A percentile compares a stretch with the other conserved stretches of the same genome.
These are phyloP conservation scores for Nematocida sp. DNA, from an alignment of 371 early-diverging fungal genomes.

Conservation along the genomic window DNA sequence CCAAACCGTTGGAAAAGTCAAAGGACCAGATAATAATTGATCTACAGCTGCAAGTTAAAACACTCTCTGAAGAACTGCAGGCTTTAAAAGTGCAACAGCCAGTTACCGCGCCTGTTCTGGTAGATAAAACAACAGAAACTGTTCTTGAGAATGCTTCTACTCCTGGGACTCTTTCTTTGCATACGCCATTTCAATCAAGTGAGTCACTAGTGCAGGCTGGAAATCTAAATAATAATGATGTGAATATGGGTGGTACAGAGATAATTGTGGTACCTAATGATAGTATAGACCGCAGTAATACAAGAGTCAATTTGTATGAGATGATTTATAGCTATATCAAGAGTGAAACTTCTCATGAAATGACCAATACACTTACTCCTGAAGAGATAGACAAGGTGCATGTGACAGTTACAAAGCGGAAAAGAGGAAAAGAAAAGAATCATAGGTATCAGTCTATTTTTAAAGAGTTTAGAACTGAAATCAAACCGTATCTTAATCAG, in stretches of 20 bases:
- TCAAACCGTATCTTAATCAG: neutral
- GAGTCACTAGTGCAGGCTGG: no score
- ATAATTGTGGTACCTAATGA: no score
- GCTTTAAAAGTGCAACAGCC: neutral
- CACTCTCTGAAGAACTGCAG: slow-evolving; percentile 25
- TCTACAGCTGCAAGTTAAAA: slow-evolving; percentile 10
- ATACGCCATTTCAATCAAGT: no score
- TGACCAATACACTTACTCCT: slow-evolving; percentile 25
- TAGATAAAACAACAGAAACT: neutral
- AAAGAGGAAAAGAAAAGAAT: neutral
- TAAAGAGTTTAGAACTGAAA: slow-evolving; percentile 38
- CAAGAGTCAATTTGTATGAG: slow-evolving; percentile 28
- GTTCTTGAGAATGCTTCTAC: neutral
- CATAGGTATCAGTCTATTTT: slow-evolving; percentile 4
- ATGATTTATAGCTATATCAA: slow-evolving; percentile 39
- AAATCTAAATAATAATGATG: no score
- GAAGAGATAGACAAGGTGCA: slow-evolving; percentile 43
- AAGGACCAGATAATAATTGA: slow-evolving; percentile 46
- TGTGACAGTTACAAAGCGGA: slow-evolving; percentile 32
- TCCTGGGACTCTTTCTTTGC: no score
- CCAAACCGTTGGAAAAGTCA: slow-evolving; percentile 16
- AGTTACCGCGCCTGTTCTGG: neutral
- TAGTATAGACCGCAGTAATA: no score
- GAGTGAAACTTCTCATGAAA: slow-evolving; percentile 1
- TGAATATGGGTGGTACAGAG: no score